A percentile compares a stretch with the other conserved stretches of the same genome.
phyloP scores from a whole-genome alignment of 179 eudicot species.

The Silene noctiflora region DNA sequence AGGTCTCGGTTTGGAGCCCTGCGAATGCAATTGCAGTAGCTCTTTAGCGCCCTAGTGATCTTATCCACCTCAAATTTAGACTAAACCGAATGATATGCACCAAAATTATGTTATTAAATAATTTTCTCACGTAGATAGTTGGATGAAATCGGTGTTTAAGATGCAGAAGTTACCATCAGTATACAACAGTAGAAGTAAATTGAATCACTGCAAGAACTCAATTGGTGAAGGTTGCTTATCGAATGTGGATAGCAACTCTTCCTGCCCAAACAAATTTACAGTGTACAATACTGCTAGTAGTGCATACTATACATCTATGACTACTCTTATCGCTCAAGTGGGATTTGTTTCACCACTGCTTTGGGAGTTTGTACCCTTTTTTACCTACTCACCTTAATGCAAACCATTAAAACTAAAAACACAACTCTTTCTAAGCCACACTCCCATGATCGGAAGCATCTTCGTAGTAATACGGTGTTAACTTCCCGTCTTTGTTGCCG shows the following conservation, averaged over 20 bases:
- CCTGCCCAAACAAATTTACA: slow-evolving; percentile 35
- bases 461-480: slow-evolving; percentile 84
- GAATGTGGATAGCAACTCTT: slow-evolving; percentile 6
- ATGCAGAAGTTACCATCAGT: too few species aligned
- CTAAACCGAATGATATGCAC: too few species aligned
- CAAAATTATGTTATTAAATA: too few species aligned
- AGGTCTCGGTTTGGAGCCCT: too few species aligned
- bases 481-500: slow-evolving; percentile 53
- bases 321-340: slow-evolving; percentile 1
- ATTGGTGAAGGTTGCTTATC: slow-evolving; percentile 3
- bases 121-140: too few species aligned
- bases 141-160: too few species aligned
- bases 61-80: too few species aligned
- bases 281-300: slow-evolving; percentile 20
- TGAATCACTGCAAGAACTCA: not conserved
- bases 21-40: too few species aligned
- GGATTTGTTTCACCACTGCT: not conserved
- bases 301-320: not conserved
- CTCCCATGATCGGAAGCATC: slow-evolving; percentile 76
- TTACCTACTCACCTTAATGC: not conserved
- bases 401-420: not conserved
- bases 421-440: slow-evolving; percentile 37
- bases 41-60: too few species aligned
- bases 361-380: not conserved
- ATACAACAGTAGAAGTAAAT: not conserved